Conservation (phyloP, 441 rosid genomes). For the Manihot esculenta region DNA sequence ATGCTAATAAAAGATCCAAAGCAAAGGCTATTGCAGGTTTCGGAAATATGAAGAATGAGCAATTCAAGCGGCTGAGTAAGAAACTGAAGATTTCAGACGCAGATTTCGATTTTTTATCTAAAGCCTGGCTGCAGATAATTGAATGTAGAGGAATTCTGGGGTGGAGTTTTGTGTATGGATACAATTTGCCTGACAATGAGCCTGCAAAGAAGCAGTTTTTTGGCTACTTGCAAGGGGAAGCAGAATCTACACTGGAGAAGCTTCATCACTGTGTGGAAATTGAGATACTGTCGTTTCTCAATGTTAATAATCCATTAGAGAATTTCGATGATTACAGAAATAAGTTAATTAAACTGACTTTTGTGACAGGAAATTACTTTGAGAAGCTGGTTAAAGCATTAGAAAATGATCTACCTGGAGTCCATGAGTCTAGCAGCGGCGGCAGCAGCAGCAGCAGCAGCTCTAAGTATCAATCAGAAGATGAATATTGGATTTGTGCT, state of each 20-base stretch:
- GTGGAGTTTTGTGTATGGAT: conserved; percentile 83
- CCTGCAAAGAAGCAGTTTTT: conserved; percentile 35
- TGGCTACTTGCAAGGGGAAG: conserved; percentile 51
- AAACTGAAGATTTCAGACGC: conserved; percentile 38
- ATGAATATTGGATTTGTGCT: background rate
- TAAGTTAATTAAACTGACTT: conserved; percentile 31
- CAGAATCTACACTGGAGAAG: conserved; percentile 40
- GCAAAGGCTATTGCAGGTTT: conserved; percentile 46
- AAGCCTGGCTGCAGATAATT: conserved; percentile 73
- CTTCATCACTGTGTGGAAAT: conserved; percentile 42
- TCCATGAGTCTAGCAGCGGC: background rate
- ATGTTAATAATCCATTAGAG: conserved; percentile 1
- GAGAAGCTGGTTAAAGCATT: conserved; percentile 27
- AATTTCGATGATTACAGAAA: conserved; percentile 32
- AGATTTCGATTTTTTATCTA: conserved; percentile 50
- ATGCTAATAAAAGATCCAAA: conserved; percentile 51
- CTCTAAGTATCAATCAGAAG: background rate
- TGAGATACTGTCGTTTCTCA: conserved; percentile 27
- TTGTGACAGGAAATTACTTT: conserved; percentile 25
- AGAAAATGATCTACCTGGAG: conserved; percentile 31
- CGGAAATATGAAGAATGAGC: conserved; percentile 31
- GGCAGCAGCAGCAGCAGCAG: background rate
- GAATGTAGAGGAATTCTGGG: conserved; percentile 71
- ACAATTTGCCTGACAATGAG: conserved; percentile 39
- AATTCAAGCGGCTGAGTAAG: conserved; percentile 44